Percentiles rank a stretch among this genome's conserved stretches.
These are phyloP conservation scores for Monosporascus sp. DNA, from an alignment of 2,329 filamentous ascomycete species.

Conservation along the genomic window DNA sequence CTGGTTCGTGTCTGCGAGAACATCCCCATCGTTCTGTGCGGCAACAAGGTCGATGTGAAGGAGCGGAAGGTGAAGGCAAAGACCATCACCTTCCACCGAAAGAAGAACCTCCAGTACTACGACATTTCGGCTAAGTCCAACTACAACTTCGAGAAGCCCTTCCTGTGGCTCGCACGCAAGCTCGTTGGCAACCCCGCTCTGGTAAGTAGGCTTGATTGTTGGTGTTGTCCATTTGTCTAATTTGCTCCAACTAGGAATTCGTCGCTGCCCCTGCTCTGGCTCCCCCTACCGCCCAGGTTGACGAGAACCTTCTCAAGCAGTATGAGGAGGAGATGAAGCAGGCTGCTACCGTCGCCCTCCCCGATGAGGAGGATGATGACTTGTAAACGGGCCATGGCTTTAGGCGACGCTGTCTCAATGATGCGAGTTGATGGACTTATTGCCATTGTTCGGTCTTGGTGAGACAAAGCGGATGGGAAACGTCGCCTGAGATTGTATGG, in stretches of 20 bases:
- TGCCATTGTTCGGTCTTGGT: neutral
- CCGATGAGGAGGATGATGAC: constrained; percentile 79
- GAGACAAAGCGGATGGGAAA: neutral
- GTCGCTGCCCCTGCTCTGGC: constrained; percentile 92
- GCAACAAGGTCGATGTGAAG: constrained; percentile 99
- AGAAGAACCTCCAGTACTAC: constrained; percentile 99
- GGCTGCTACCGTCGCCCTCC: constrained; percentile 78
- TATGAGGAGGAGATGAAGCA: constrained; percentile 86
- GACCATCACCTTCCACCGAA: constrained; percentile 99
- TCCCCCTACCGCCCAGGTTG: constrained; percentile 85
- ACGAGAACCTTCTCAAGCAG: constrained; percentile 72
- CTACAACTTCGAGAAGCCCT: constrained; percentile 99
- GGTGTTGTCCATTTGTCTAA: constrained; percentile 18
- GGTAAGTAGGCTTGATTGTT: constrained; percentile 43
- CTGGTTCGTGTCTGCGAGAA: constrained; percentile 99
- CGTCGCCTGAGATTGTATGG: constrained; percentile 5
- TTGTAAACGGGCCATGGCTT: constrained; percentile 37
- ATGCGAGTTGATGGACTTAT: constrained; percentile 5
- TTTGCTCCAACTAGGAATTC: constrained; percentile 63
- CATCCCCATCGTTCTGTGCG: constrained; percentile 95
- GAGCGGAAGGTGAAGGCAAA: constrained; percentile 99
- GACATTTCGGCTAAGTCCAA: constrained; percentile 99
- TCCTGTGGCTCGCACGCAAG: constrained; percentile 99
- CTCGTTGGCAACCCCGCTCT: constrained; percentile 87
- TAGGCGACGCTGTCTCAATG: constrained; percentile 8